Percentiles rank a stretch among this genome's conserved stretches.
Conservation (phyloP, 169 alveolate genomes). For the Cryptosporidium muris region DNA sequence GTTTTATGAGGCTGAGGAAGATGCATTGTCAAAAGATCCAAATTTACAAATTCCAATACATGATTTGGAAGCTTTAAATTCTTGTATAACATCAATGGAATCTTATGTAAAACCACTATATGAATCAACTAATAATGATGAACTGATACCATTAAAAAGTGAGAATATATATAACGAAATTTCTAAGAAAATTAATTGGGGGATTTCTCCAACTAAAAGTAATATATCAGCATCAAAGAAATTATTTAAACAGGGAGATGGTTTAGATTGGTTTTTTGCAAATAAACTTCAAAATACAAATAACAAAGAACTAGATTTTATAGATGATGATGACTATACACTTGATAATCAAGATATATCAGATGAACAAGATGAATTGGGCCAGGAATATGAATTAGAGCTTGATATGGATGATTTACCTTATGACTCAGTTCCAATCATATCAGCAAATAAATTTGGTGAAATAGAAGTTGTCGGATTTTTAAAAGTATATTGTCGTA, state of each 20-base stretch:
- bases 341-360: background rate
- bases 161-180: constrained; percentile 22
- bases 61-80: constrained; percentile 68
- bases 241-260: background rate
- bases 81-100: constrained; percentile 69
- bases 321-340: constrained; percentile 31
- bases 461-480: constrained; percentile 69
- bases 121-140: background rate
- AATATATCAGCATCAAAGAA: constrained; percentile 17
- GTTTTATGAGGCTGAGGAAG: constrained; percentile 35
- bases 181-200: constrained; percentile 60
- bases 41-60: constrained; percentile 63
- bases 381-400: constrained; percentile 65
- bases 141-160: too few species aligned
- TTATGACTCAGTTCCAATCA: constrained; percentile 61
- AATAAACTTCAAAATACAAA: background rate
- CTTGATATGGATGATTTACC: constrained; percentile 70
- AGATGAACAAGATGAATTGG: constrained; percentile 57
- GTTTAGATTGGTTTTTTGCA: constrained; percentile 27
- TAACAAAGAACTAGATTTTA: background rate
- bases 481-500: constrained; percentile 41
- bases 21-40: constrained; percentile 52
- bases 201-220: constrained; percentile 21
- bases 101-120: constrained; percentile 49
- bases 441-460: constrained; percentile 63